Percentiles rank a stretch among this genome's conserved stretches.
phyloP scores from a whole-genome alignment of 768 basidiomycete species.

The Leccinum pellstonianum region DNA sequence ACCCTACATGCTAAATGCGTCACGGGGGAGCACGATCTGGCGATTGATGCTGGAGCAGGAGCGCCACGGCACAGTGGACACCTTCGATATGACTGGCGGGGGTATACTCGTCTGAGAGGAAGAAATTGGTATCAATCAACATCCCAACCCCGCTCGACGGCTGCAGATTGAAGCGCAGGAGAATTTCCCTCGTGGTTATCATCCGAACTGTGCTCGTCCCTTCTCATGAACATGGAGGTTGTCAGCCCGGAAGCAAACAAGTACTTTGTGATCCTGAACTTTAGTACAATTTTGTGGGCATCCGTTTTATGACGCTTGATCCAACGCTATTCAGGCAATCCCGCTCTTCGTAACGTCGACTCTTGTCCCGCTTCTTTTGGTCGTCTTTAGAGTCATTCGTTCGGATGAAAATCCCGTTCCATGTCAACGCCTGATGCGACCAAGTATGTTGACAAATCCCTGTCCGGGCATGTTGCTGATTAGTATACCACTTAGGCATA shows the following conservation, averaged over 20 bases:
- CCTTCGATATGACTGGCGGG: conserved; percentile 40
- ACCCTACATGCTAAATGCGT: conserved; percentile 85
- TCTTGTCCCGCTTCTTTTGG: too few species aligned
- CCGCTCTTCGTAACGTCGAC: too few species aligned
- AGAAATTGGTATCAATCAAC: conserved; percentile 31
- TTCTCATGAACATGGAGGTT: conserved; percentile 55
- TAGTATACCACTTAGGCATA: too few species aligned
- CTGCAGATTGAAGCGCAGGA: conserved; percentile 63
- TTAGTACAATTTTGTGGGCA: conserved; percentile 95
- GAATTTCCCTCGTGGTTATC: conserved; percentile 57
- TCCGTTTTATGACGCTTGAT: conserved; percentile 41
- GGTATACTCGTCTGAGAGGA: conserved; percentile 41
- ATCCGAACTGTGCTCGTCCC: conserved; percentile 45
- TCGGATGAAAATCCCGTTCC: too few species aligned
- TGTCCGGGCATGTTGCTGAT: too few species aligned
- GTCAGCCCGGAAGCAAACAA: conserved; percentile 75
- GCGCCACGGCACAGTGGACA: conserved; percentile 51
- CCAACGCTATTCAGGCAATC: too few species aligned
- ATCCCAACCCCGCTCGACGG: conserved; percentile 66
- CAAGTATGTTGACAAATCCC: not conserved
- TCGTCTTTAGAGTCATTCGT: too few species aligned
- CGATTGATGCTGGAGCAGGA: conserved; percentile 89
- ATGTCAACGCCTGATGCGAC: not conserved
- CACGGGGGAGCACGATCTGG: conserved; percentile 85
- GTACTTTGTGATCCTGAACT: conserved; percentile 85